These are phyloP conservation scores for Myriosclerotinia scirpicola DNA, from an alignment of 2,329 filamentous ascomycete genomes.

Conservation along the genomic window DNA sequence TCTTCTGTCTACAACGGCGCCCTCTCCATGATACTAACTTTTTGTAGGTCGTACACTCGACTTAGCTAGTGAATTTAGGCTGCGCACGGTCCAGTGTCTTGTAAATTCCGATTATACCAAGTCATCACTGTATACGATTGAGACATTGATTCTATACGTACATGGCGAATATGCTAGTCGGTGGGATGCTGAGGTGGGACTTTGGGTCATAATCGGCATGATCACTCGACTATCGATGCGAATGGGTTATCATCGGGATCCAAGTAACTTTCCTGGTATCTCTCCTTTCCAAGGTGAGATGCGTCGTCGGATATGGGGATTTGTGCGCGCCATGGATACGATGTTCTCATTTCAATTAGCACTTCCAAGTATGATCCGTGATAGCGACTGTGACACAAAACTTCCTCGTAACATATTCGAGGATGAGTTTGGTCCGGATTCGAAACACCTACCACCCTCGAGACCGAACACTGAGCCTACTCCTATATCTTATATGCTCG, in stretches of 20 bases:
- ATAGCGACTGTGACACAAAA: slow-evolving; percentile 72
- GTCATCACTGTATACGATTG: slow-evolving; percentile 72
- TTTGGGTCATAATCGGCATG: slow-evolving; percentile 53
- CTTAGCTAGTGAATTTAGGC: slow-evolving; percentile 62
- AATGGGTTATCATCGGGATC: slow-evolving; percentile 69
- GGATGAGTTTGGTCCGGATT: slow-evolving; percentile 72
- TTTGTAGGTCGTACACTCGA: slow-evolving; percentile 49
- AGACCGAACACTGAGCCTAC: slow-evolving; percentile 70
- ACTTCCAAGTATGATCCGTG: slow-evolving; percentile 64
- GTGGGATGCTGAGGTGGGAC: slow-evolving; percentile 64
- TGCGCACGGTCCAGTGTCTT: slow-evolving; percentile 75
- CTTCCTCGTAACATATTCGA: slow-evolving; percentile 78
- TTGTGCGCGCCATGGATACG: slow-evolving; percentile 71
- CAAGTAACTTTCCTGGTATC: slow-evolving; percentile 70
- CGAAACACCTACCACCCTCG: slow-evolving; percentile 65
- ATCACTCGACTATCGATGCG: slow-evolving; percentile 55
- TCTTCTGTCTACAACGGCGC: neutral
- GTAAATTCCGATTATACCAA: slow-evolving; percentile 75
- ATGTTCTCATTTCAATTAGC: slow-evolving; percentile 74
- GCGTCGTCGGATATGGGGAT: slow-evolving; percentile 66
- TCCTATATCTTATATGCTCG: slow-evolving; percentile 76
- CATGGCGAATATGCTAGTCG: slow-evolving; percentile 73
- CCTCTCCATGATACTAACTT: slow-evolving; percentile 22
- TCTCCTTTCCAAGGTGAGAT: slow-evolving; percentile 78
- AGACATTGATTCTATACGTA: slow-evolving; percentile 73